Base-by-base conservation (phyloP, 176 grass and related monocot genomes). In the Musa troglodytarum region DNA sequence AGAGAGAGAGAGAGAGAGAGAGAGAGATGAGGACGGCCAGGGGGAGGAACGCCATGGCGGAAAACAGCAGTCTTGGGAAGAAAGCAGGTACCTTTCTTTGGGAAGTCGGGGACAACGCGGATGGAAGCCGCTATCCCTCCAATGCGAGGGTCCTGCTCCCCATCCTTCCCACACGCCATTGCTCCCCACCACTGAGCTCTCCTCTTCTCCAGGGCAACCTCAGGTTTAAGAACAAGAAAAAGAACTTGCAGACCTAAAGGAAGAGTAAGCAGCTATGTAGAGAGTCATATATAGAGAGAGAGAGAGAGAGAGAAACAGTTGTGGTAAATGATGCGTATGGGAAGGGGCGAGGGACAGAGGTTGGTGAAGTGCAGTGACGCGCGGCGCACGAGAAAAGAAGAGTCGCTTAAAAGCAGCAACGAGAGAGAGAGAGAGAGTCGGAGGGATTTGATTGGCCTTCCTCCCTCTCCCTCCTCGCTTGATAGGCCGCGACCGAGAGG, bases 41-140 rank as follows among this genome's bases (percentile, higher is more conserved):
- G 23, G 4, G 17, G 25, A 52, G 34, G 34, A 20, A 49, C 68
- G 17, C 68, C 8, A 51, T 50, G 9, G 68, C 17, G 4, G 13
- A 43, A 29, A 68, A 16, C 9, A 68, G 26, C n/a, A 3, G 21
- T 16, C 17, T 20, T 16, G 29, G 11, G 20, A 52, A 21, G 0
- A 52, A 77, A 53, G 21, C 2, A 21, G 49, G 11, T n/a, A 65
- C 74, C 34, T 25, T 76, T 76, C 34, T 52, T 52, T 20, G 59
- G 59, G 49, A 76, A 63, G 85, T 99, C 76, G 9, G 95, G 95
- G 49, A 99, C 91, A 69, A 99, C 95, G 63, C 95, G 86, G 76
- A 99, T 94, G 82, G 86, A 84, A 59, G 87, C 76, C 64, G 78
- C 85, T 57, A 99, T 99, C 57, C 74, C 82, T 70, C 85, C 83